Percentiles rank a stretch among this genome's conserved stretches.
These are phyloP conservation scores for Decorospora gaudefroyi DNA, from an alignment of 2,329 filamentous ascomycete species.

Conservation along the genomic window DNA sequence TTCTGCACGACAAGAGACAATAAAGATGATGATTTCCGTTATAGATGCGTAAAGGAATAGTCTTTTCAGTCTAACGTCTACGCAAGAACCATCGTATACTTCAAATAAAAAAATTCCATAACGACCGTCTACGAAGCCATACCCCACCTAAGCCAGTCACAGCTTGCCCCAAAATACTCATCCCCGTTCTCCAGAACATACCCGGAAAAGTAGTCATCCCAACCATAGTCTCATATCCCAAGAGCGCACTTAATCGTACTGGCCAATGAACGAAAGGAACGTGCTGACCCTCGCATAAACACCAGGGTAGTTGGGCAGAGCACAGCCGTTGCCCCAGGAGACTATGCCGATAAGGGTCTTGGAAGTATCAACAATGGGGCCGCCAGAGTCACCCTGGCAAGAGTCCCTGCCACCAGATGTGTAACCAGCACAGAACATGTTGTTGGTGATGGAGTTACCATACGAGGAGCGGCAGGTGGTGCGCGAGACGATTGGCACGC, in stretches of 20 bases:
- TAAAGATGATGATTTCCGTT: too few relatives aligned
- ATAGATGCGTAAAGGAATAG: too few relatives aligned
- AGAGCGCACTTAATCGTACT: constrained; percentile 25
- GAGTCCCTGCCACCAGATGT: constrained; percentile 37
- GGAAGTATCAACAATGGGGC: constrained; percentile 28
- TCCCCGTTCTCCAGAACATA: too few relatives aligned
- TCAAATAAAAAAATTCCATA: too few relatives aligned
- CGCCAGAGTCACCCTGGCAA: constrained; percentile 42
- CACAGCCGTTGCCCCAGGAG: constrained; percentile 27
- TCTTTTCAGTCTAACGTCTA: too few relatives aligned
- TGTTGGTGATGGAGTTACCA: constrained; percentile 26
- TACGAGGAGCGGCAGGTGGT: constrained; percentile 29
- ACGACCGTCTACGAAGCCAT: too few relatives aligned
- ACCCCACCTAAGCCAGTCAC: too few relatives aligned
- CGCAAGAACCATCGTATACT: too few relatives aligned
- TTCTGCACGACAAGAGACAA: too few relatives aligned
- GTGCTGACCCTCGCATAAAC: constrained; percentile 31
- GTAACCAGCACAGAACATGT: constrained; percentile 38
- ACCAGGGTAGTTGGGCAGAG: constrained; percentile 27
- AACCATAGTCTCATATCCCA: too few relatives aligned
- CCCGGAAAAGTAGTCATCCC: too few relatives aligned
- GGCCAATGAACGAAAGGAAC: constrained; percentile 25
- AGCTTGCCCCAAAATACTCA: too few relatives aligned
- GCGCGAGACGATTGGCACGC: constrained; percentile 36
- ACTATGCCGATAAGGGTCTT: constrained; percentile 14